Evolutionary conservation across 176 grass and related monocot species (phyloP).

Genomic region (Avena eriantha): DNA sequence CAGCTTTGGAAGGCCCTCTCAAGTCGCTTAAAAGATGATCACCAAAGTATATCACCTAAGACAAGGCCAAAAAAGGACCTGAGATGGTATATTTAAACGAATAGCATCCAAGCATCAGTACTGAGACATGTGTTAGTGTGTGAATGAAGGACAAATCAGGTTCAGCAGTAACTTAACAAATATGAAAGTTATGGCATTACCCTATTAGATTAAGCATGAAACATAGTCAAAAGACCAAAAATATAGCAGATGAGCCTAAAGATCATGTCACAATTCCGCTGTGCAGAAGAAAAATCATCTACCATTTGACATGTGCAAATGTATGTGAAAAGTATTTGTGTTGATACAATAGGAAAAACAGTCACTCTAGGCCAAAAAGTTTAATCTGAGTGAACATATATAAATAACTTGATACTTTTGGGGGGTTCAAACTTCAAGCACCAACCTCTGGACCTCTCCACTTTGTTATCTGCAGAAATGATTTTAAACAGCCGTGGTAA

Average conservation of each 20-base stretch:
- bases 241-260: constrained; percentile 24
- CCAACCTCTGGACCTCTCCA: constrained; percentile 95
- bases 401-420: constrained; percentile 5
- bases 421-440: constrained; percentile 13
- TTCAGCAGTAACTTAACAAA: constrained; percentile 20
- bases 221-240: constrained; percentile 6
- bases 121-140: constrained; percentile 14
- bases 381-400: not conserved
- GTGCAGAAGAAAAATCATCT: constrained; percentile 28
- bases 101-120: not conserved
- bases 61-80: constrained; percentile 36
- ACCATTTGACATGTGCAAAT: constrained; percentile 1
- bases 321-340: not conserved
- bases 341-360: not conserved
- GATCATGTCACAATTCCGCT: not conserved
- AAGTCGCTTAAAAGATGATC: constrained; percentile 97
- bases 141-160: constrained; percentile 12
- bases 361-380: not conserved
- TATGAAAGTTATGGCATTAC: constrained; percentile 16
- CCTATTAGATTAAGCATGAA: constrained; percentile 41
- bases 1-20: constrained; percentile 96
- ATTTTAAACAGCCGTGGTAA: constrained; percentile 92
- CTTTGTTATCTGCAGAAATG: constrained; percentile 98
- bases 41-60: constrained; percentile 98
- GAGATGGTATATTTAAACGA: constrained; percentile 28